Conservation (phyloP, 805 yeast genomes). For the Yarrowia osloensis region DNA sequence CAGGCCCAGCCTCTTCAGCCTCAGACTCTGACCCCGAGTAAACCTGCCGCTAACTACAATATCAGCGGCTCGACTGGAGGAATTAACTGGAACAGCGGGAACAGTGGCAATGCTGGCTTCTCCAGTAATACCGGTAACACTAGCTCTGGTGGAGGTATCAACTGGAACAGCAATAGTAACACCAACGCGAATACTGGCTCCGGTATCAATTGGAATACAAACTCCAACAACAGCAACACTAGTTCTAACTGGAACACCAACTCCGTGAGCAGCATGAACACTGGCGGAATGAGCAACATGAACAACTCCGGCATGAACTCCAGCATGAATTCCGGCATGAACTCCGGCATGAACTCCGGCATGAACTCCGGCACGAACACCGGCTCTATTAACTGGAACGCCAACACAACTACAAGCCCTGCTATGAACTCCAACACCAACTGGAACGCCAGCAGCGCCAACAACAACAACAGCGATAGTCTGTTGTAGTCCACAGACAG, state of each 20-base stretch:
- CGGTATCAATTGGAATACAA: constrained; percentile 2
- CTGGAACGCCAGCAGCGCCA: constrained; percentile 18
- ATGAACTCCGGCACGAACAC: background rate
- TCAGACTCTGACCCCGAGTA: background rate
- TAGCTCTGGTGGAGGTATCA: background rate
- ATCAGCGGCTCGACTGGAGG: background rate
- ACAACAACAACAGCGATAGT: constrained; percentile 26
- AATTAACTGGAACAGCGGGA: background rate
- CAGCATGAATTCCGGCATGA: background rate
- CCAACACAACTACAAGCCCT: background rate
- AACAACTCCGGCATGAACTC: background rate
- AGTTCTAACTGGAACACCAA: background rate
- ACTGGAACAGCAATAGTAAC: background rate
- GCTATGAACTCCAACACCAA: background rate
- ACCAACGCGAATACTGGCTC: background rate
- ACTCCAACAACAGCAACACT: background rate
- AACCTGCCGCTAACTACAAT: constrained; percentile 18
- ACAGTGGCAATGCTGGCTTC: background rate
- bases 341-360: background rate
- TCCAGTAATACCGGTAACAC: background rate
- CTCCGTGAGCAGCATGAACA: background rate
- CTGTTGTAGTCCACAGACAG: background rate
- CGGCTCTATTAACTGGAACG: background rate
- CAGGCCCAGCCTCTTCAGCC: background rate
- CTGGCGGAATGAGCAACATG: background rate